Conservation (phyloP, 441 rosid species). For the Omphalea diandra region DNA sequence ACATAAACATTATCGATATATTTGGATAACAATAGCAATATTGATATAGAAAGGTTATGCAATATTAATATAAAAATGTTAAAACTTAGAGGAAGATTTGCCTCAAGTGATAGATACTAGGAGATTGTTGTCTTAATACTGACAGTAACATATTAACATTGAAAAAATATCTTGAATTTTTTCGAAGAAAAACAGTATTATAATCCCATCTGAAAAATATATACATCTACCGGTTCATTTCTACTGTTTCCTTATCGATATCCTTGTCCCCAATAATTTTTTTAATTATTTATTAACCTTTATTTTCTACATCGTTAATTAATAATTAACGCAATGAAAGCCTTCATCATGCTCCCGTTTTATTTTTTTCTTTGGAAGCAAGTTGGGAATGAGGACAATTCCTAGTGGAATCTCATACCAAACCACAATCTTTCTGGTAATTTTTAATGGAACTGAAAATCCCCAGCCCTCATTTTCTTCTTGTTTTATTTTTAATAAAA, state of each 20-base stretch:
- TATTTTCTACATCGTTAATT: background rate
- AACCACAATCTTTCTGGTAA: background rate
- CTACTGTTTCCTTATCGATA: constrained; percentile 8
- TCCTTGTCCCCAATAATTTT: background rate
- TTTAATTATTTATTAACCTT: background rate
- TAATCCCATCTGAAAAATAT: background rate
- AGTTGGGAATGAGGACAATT: background rate
- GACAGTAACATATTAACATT: background rate
- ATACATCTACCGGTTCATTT: background rate
- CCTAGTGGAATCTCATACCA: background rate
- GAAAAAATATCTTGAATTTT: background rate
- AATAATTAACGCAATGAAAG: background rate
- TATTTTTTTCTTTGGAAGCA: background rate
- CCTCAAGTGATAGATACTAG: background rate
- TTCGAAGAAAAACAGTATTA: background rate
- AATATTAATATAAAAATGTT: background rate
- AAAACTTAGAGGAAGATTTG: background rate
- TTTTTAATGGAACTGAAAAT: background rate
- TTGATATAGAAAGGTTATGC: too few relatives aligned
- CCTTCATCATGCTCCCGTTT: background rate
- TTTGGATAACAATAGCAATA: too few relatives aligned
- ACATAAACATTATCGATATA: background rate
- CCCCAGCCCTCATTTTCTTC: background rate
- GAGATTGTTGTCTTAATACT: background rate
- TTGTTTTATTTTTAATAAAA: too few relatives aligned